A percentile compares a stretch with the other conserved stretches of the same genome.
phyloP scores from a whole-genome alignment of 257 asterid species.

The Fraxinus excelsior region DNA sequence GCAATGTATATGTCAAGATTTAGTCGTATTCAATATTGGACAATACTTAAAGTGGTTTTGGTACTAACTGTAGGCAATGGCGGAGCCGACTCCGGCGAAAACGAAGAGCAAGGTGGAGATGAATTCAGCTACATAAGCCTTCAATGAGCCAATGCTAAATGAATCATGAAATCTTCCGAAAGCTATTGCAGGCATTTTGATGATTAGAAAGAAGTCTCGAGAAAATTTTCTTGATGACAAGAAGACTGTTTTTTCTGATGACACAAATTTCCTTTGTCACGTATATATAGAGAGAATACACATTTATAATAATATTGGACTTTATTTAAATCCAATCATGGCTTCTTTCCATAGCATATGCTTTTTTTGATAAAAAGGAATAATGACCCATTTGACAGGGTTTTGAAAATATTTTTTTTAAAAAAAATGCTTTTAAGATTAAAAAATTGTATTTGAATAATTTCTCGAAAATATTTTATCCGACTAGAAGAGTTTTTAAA shows the following conservation, averaged over 20 bases:
- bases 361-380: slow-evolving; percentile 25
- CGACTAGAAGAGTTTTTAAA: too few species aligned
- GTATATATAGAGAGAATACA: slow-evolving; percentile 26
- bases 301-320: slow-evolving; percentile 3
- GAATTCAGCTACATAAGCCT: slow-evolving; percentile 61
- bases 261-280: slow-evolving; percentile 17
- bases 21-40: too few species aligned
- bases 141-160: slow-evolving; percentile 43
- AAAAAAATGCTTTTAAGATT: too few species aligned
- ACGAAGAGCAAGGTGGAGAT: slow-evolving; percentile 62
- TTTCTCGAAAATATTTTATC: too few species aligned
- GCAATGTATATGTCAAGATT: too few species aligned
- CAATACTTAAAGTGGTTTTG: too few species aligned
- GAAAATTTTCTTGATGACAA: not conserved
- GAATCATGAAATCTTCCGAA: slow-evolving; percentile 50
- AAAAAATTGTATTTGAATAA: too few species aligned
- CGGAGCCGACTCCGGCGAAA: slow-evolving; percentile 66
- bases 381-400: not conserved
- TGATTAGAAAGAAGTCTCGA: not conserved
- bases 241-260: slow-evolving; percentile 20
- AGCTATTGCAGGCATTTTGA: slow-evolving; percentile 52
- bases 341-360: slow-evolving; percentile 25
- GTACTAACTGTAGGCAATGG: slow-evolving; percentile 55
- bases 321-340: not conserved
- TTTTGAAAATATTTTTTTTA: too few species aligned